A percentile compares a stretch with the other conserved stretches of the same genome.
phyloP scores from a whole-genome alignment of 495 filamentous ascomycete species.

The Penicillium tannophilum region DNA sequence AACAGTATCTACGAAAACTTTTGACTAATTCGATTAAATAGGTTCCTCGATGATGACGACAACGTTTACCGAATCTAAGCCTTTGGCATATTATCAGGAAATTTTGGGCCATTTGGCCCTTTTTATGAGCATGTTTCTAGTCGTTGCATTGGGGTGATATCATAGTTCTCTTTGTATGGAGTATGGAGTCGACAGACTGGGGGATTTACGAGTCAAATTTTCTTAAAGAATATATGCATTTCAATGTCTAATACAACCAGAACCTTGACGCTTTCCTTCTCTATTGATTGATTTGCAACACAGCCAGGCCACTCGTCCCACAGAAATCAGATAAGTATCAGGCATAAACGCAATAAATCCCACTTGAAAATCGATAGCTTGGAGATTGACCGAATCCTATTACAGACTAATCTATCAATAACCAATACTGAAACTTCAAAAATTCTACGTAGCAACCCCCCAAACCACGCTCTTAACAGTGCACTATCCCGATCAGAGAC shows the following conservation, averaged over 20 bases:
- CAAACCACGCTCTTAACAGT: conserved; percentile 1
- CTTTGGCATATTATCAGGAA: conserved; percentile 4
- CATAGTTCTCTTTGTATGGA: conserved; percentile 29
- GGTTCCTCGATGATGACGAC: conserved; percentile 56
- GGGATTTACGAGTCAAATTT: conserved; percentile 18
- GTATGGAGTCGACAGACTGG: conserved; percentile 25
- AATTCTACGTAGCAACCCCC: not conserved
- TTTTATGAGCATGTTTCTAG: conserved; percentile 25
- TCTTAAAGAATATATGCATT: conserved; percentile 22
- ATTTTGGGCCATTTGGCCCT: conserved; percentile 2
- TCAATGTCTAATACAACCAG: conserved; percentile 5
- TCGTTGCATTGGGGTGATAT: conserved; percentile 36
- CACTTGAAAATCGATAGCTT: not conserved
- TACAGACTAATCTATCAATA: not conserved
- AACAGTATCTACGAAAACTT: not conserved
- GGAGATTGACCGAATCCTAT: not conserved
- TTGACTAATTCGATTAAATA: conserved; percentile 24
- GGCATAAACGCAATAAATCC: no score
- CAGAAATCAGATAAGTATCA: no score
- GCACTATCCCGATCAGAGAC: not conserved
- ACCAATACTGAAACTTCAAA: not conserved
- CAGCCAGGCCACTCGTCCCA: no score
- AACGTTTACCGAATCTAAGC: conserved; percentile 53
- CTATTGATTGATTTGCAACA: not conserved
- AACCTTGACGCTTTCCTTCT: not conserved